These are phyloP conservation scores for Ambrosia trifida DNA, from an alignment of 129 eudicot species.

Conservation along the genomic window DNA sequence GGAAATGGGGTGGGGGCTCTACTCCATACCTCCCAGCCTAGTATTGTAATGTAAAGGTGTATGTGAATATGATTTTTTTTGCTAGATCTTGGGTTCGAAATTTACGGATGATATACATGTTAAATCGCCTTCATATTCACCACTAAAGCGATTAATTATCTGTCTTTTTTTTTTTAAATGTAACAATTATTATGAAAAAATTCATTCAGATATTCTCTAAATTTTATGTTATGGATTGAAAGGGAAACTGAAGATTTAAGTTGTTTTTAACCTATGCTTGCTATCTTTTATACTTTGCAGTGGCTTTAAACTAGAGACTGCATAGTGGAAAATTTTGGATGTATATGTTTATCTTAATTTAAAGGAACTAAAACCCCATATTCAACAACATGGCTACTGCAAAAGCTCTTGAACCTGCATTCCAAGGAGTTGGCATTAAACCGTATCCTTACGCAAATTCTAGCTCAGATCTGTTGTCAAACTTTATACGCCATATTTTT, in stretches of 20 bases:
- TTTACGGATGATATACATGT: not conserved
- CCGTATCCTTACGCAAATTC: constrained; percentile 65
- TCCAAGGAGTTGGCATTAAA: constrained; percentile 87
- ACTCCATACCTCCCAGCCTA: too few species aligned
- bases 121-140: not conserved
- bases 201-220: constrained; percentile 12
- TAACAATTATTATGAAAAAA: not conserved
- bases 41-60: not conserved
- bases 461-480: not conserved
- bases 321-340: constrained; percentile 30
- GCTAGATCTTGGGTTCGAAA: not conserved
- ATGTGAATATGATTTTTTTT: constrained; percentile 11
- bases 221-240: not conserved
- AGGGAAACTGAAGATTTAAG: constrained; percentile 18
- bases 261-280: not conserved
- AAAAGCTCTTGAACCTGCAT: constrained; percentile 98
- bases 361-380: constrained; percentile 21
- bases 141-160: not conserved
- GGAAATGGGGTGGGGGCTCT: too few species aligned
- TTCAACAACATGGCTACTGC: constrained; percentile 66
- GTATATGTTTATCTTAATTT: constrained; percentile 16
- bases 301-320: constrained; percentile 19
- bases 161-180: not conserved
- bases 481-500: not conserved
- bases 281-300: constrained; percentile 18